phyloP scores from a whole-genome alignment of 352 stramenopile species.

The Aphanomyces invadans region DNA sequence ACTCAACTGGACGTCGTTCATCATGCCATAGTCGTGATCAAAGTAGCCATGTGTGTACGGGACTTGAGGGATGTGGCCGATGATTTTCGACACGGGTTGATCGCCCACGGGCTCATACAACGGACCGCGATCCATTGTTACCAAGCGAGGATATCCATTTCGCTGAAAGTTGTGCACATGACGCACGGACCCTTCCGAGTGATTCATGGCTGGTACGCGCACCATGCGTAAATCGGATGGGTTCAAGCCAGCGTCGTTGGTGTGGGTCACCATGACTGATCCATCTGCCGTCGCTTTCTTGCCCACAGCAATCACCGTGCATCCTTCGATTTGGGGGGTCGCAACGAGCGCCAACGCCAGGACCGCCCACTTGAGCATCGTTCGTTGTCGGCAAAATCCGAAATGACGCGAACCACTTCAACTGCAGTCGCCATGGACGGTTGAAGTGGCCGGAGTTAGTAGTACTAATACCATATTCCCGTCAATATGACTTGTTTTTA shows the following conservation, averaged over 20 bases:
- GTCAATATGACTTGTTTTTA: too few relatives aligned
- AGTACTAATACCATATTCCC: too few relatives aligned
- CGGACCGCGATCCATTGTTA: conserved; percentile 55
- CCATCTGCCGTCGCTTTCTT: conserved; percentile 66
- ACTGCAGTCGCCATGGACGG: background rate
- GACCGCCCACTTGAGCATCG: background rate
- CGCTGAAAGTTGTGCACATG: conserved; percentile 36
- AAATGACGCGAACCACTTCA: background rate
- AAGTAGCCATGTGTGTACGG: conserved; percentile 90
- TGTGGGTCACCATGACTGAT: conserved; percentile 85
- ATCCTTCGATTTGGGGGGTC: conserved; percentile 29
- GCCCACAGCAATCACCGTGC: conserved; percentile 84
- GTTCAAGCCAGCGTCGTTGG: conserved; percentile 59
- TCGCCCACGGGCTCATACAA: conserved; percentile 45
- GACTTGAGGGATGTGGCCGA: conserved; percentile 86
- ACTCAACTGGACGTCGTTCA: conserved; percentile 91
- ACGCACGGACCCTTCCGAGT: conserved; percentile 33
- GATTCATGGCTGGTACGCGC: conserved; percentile 79
- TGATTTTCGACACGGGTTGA: conserved; percentile 36
- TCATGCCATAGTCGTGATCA: conserved; percentile 91
- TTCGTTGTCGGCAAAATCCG: background rate
- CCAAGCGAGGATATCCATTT: conserved; percentile 57
- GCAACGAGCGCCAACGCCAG: background rate
- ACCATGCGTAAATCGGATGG: conserved; percentile 87
- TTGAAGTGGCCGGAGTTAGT: conserved; percentile 37